These are phyloP conservation scores for Penicillium pulvis DNA, from an alignment of 495 filamentous ascomycete species.

Conservation along the genomic window DNA sequence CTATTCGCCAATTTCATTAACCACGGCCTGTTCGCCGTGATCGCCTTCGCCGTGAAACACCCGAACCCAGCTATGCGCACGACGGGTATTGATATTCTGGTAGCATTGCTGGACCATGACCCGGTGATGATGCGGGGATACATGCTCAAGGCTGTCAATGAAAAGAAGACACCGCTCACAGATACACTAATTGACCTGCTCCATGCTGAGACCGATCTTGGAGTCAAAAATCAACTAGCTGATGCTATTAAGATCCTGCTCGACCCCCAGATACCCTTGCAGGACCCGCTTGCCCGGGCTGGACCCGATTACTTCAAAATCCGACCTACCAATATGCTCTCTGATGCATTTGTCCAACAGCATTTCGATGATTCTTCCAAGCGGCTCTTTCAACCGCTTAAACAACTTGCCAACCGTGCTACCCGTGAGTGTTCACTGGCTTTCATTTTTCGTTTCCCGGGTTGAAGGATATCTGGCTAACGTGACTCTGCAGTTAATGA, in stretches of 20 bases:
- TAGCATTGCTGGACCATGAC: slow-evolving; percentile 94
- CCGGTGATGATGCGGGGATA: slow-evolving; percentile 89
- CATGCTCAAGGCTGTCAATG: slow-evolving; percentile 87
- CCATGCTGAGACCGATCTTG: slow-evolving; percentile 86
- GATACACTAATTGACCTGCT: slow-evolving; percentile 94
- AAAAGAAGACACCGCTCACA: slow-evolving; percentile 82
- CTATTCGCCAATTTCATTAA: slow-evolving; percentile 89
- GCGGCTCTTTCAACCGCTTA: slow-evolving; percentile 84
- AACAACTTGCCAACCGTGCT: slow-evolving; percentile 71
- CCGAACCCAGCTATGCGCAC: slow-evolving; percentile 82
- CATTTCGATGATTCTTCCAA: slow-evolving; percentile 91
- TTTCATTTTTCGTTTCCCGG: neutral
- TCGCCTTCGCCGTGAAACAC: slow-evolving; percentile 87
- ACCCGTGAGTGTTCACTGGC: slow-evolving; percentile 47
- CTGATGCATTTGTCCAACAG: slow-evolving; percentile 77
- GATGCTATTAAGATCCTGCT: slow-evolving; percentile 94
- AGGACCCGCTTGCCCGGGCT: slow-evolving; percentile 66
- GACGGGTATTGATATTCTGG: slow-evolving; percentile 90
- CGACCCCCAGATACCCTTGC: slow-evolving; percentile 69
- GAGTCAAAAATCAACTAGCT: slow-evolving; percentile 93
- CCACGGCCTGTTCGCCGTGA: slow-evolving; percentile 84
- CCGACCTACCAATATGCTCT: slow-evolving; percentile 69
- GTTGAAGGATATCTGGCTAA: slow-evolving; percentile 14
- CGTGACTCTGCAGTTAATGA: slow-evolving; percentile 51
- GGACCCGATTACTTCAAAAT: slow-evolving; percentile 72